Evolutionary conservation across 345 rosid species (phyloP).

Genomic region (Dovyalis caffra): DNA sequence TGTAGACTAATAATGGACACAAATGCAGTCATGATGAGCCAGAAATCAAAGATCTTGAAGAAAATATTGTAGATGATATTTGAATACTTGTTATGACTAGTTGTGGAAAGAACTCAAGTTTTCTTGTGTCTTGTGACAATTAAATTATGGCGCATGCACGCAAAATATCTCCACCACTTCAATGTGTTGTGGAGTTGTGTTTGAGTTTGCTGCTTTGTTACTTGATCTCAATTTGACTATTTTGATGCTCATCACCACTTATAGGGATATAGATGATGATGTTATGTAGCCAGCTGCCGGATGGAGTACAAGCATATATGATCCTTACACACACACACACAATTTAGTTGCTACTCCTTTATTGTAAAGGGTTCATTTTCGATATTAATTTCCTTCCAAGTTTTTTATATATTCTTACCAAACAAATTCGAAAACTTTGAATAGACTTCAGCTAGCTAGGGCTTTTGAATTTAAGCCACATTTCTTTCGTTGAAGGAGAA

Average conservation of each 20-base stretch:
- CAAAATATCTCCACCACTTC: not conserved
- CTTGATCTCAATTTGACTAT: not conserved
- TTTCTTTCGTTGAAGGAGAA: not conserved
- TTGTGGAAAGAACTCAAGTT: not conserved
- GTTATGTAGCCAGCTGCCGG: not conserved
- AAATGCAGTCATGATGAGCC: not conserved
- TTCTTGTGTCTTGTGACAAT: not conserved
- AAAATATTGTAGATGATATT: not conserved
- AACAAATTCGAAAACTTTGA: too few relatives aligned
- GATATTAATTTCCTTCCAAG: too few relatives aligned
- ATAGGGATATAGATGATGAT: not conserved
- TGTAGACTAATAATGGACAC: not conserved
- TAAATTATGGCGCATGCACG: constrained; percentile 8
- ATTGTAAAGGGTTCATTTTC: too few relatives aligned
- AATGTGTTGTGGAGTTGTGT: not conserved
- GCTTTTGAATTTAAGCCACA: not conserved
- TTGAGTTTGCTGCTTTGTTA: not conserved
- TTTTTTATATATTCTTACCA: too few relatives aligned
- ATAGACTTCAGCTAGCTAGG: not conserved
- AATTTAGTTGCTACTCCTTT: too few relatives aligned
- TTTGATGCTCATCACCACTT: not conserved
- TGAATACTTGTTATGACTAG: not conserved
- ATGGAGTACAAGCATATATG: not conserved
- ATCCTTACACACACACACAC: not conserved
- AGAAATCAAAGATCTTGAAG: not conserved